Base-by-base conservation (phyloP, 345 rosid species). In the Ailanthus altissimus region DNA sequence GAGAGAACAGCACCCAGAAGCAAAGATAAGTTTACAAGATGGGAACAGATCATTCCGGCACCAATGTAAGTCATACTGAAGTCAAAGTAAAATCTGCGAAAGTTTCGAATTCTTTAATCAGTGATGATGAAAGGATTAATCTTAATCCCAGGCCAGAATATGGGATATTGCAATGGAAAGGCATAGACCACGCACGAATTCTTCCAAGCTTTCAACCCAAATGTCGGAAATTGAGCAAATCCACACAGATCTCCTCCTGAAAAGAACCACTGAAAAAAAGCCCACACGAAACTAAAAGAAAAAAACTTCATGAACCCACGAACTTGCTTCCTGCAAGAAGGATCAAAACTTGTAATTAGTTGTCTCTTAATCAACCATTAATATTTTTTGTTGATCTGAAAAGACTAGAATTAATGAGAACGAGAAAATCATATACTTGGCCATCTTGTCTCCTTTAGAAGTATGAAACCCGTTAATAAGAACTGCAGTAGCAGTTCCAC, bases 21-120 rank as follows among this genome's bases (percentile, higher is more conserved):
- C 83, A 96, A 81, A n/a, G 99, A 96, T 59, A 90, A 78, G 77
- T 92, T 96, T 72, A 96, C 97, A 66, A 90, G 78, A 86, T 96
- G 97, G n/a, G 98, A 91, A 78, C 99, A 96, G 40, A 94, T 94
- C 98, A 94, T 94, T 68, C 98, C 98, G n/a, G 97, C 98, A 72
- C 98, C 97, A 16, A 94, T 69, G 69, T 94, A 94, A 72, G 97
- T 92, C 94, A 83, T 84, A 76, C 95, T 91, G 80, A 93, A 93
- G 80, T 93, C 97, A 49, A 93, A 94, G 92, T 87, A 94, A 79
- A 94, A 94, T 78, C 98, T 94, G 94, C 84, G 59, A 42, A 51
- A 78, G 77, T 51, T 68, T 70, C 73, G n/a, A n/a, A n/a, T n/a
- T n/a, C n/a, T n/a, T n/a, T n/a, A n/a, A 70, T 83, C 59, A 82